Evolutionary conservation across 2,329 filamentous ascomycete genomes (phyloP).

Genomic region (Ophiostoma piceae): DNA sequence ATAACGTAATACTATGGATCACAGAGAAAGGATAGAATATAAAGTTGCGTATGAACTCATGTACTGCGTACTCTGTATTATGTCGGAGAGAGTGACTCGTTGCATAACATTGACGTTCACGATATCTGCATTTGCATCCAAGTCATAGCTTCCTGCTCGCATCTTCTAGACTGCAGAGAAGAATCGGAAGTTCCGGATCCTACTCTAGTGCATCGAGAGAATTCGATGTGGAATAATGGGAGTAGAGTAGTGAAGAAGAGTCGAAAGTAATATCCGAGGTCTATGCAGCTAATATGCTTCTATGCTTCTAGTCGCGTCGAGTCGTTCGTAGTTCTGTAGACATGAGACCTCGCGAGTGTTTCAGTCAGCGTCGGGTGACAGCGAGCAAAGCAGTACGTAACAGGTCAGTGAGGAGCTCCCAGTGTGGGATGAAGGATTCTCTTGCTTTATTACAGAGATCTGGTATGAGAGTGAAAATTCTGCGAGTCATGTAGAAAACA

Average conservation of each 20-base stretch:
- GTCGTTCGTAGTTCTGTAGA: background rate
- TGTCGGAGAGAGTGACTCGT: too few relatives aligned
- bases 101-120: too few relatives aligned
- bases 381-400: background rate
- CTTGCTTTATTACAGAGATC: background rate
- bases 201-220: background rate
- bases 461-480: background rate
- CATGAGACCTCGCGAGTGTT: background rate
- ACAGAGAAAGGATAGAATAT: background rate
- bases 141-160: background rate
- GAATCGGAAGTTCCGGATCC: background rate
- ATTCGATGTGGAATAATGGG: background rate
- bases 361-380: background rate
- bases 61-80: too few relatives aligned
- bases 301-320: background rate
- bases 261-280: background rate
- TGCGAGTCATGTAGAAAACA: background rate
- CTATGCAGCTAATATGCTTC: background rate
- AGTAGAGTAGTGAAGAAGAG: too few relatives aligned
- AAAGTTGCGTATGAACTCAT: background rate
- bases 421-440: background rate
- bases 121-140: background rate
- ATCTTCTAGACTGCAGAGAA: background rate
- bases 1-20: background rate
- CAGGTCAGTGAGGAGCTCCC: background rate